Base-by-base conservation (phyloP, 139 green algal genomes). In the Astrephomene gubernaculifera region DNA sequence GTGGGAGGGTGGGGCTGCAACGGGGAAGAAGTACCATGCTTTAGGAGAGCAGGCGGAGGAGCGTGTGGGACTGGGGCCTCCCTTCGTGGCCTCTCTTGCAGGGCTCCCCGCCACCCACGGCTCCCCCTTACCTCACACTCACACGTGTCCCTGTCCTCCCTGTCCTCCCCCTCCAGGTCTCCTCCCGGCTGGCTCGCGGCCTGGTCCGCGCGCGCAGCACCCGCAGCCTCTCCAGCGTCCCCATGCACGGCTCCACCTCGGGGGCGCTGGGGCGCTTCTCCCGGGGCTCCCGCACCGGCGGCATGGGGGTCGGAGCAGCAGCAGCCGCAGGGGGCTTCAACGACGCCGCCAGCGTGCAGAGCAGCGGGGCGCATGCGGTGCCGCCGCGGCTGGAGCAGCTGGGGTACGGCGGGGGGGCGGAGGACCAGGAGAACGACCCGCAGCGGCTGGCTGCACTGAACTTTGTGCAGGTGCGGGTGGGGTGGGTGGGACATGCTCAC, bases 401-500 rank as follows among this genome's bases (percentile, higher is more conserved):
- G 71, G 71, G 45, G 5, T 65, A 78, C 29, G 43, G 43, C 29
- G 14, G 24, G 27, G 69, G 35, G n/a, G 54, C 22, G 36, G 68
- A 75, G 39, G 68, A 24, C 12, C 8, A 2, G 63, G 78, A 52
- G 35, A 27, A 29, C 29, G 76, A 83, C 27, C 9, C 57, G 76
- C 76, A 83, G 78, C 78, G 63, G 75, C 10, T 63, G 43, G 78
- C 78, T 39, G 78, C 78, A 63, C 78, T 84, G 27, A 84, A 84
- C 31, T 84, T 84, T 63, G 74, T 84, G 78, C 78, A 84, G 78
- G 78, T 84, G 43, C n/a, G n/a, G n/a, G n/a, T n/a, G n/a, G n/a
- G n/a, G n/a, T n/a, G n/a, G n/a, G n/a, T n/a, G n/a, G n/a, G n/a
- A n/a, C n/a, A n/a, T n/a, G n/a, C n/a, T n/a, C n/a, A n/a, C n/a